Percentiles rank a stretch among this genome's conserved stretches.
phyloP scores from a whole-genome alignment of 306 rosid species.

The Quercus variabilis region DNA sequence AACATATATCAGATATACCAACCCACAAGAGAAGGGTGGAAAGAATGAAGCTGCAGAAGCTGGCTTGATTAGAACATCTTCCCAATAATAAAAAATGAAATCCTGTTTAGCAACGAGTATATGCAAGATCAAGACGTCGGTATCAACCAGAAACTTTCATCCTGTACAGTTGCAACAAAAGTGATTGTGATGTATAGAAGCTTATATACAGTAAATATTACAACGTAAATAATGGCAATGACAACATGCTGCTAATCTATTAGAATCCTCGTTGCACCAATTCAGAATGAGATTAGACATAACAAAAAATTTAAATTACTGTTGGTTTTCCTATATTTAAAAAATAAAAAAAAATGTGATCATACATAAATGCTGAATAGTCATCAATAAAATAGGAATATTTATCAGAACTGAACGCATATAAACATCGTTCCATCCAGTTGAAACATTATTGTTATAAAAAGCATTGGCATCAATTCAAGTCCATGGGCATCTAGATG shows the following conservation, averaged over 20 bases:
- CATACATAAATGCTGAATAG: not conserved
- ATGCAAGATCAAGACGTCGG: not conserved
- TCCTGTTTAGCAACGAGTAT: not conserved
- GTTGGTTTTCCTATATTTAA: not conserved
- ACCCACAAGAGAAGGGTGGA: not conserved
- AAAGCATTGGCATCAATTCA: not conserved
- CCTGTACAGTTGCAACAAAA: not conserved
- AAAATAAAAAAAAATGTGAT: too few species aligned
- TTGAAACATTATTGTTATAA: not conserved
- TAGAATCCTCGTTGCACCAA: not conserved
- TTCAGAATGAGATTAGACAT: not conserved
- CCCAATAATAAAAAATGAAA: not conserved
- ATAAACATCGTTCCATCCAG: not conserved
- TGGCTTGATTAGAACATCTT: not conserved
- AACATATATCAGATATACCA: not conserved
- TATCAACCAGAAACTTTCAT: not conserved
- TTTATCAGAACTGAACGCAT: not conserved
- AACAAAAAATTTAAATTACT: not conserved
- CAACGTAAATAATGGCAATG: not conserved
- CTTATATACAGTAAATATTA: not conserved
- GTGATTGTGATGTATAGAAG: not conserved
- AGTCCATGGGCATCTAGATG: not conserved
- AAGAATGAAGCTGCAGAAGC: not conserved
- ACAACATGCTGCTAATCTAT: not conserved
- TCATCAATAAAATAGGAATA: not conserved